Evolutionary conservation across 371 early-diverging fungal genomes (phyloP).

Genomic region (Lichtheimia hyalospora): DNA sequence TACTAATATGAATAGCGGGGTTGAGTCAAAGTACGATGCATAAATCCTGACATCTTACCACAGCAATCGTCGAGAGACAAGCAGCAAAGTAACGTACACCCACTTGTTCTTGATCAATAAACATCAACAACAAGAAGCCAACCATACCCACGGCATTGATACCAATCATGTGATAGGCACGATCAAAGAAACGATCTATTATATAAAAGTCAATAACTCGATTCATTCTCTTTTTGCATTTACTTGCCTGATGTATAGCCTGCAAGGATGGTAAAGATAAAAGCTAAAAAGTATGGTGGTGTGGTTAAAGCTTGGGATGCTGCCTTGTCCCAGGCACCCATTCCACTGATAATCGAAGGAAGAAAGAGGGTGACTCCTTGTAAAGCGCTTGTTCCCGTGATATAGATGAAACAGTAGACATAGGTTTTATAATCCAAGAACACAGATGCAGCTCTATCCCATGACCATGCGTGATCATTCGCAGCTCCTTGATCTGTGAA

Average conservation of each 20-base stretch:
- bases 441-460: slow-evolving; percentile 35
- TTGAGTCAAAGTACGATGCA: too few species aligned
- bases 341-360: slow-evolving; percentile 35
- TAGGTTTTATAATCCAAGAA: slow-evolving; percentile 47
- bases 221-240: not conserved
- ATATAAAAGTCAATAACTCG: not conserved
- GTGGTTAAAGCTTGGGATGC: slow-evolving; percentile 34
- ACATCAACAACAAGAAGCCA: slow-evolving; percentile 35
- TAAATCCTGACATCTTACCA: slow-evolving; percentile 2
- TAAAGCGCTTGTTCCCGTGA: slow-evolving; percentile 36
- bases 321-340: slow-evolving; percentile 42
- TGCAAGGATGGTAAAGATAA: slow-evolving; percentile 21
- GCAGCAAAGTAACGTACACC: slow-evolving; percentile 26
- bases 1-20: slow-evolving; percentile 7
- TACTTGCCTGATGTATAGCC: slow-evolving; percentile 35
- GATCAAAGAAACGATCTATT: slow-evolving; percentile 23
- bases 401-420: slow-evolving; percentile 35
- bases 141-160: slow-evolving; percentile 26
- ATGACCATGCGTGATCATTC: slow-evolving; percentile 44
- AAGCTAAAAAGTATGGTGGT: slow-evolving; percentile 34
- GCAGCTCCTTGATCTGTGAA: slow-evolving; percentile 39
- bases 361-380: slow-evolving; percentile 45
- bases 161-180: slow-evolving; percentile 31
- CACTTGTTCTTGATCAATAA: slow-evolving; percentile 15
- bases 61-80: slow-evolving; percentile 26